Evolutionary conservation across 257 asterid species (phyloP).

Genomic region (Asclepias syriaca): DNA sequence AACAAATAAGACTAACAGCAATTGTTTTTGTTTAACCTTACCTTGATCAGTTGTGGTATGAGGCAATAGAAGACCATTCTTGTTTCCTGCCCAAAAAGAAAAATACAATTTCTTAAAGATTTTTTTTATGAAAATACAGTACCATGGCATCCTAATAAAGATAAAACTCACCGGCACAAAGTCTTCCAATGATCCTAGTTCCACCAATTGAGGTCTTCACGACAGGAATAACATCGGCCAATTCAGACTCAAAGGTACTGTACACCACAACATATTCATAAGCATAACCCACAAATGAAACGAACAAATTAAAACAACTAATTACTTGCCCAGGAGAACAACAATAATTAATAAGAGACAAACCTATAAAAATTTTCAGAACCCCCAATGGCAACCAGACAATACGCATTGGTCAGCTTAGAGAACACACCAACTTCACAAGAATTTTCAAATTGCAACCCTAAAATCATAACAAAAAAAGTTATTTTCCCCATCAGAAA

Average conservation of each 20-base stretch:
- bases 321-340: neutral
- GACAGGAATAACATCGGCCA: slow-evolving; percentile 79
- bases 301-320: neutral
- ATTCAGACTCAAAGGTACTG: slow-evolving; percentile 80
- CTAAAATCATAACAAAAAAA: slow-evolving; percentile 27
- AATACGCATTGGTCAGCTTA: slow-evolving; percentile 91
- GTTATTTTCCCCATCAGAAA: neutral
- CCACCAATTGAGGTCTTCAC: slow-evolving; percentile 83
- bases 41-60: slow-evolving; percentile 97
- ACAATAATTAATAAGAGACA: neutral
- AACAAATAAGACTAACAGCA: neutral
- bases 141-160: neutral
- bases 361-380: slow-evolving; percentile 94
- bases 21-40: slow-evolving; percentile 16
- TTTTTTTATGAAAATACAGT: neutral
- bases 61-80: slow-evolving; percentile 90
- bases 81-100: slow-evolving; percentile 53
- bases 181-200: slow-evolving; percentile 83
- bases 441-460: slow-evolving; percentile 85
- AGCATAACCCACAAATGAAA: neutral
- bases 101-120: neutral
- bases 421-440: slow-evolving; percentile 89
- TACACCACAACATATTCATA: slow-evolving; percentile 12
- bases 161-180: slow-evolving; percentile 66
- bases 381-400: slow-evolving; percentile 91